Evolutionary conservation across 2,329 filamentous ascomycete species (phyloP).

Genomic region (Periconia digitata): DNA sequence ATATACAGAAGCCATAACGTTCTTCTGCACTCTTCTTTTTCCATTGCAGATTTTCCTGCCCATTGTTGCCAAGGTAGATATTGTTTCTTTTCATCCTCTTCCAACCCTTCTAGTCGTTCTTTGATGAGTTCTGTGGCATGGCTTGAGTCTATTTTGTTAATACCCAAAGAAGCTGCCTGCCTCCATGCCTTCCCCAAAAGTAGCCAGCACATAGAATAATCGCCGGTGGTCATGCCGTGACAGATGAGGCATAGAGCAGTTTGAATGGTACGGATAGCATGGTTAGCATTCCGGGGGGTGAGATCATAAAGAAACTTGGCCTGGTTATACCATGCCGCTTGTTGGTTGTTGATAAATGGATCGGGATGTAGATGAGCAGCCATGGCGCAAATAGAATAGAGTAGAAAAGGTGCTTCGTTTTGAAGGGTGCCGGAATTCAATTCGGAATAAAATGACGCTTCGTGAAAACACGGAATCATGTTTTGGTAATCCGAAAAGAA

Average conservation of each 20-base stretch:
- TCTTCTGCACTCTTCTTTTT: slow-evolving; percentile 32
- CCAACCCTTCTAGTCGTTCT: not conserved
- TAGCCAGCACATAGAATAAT: slow-evolving; percentile 33
- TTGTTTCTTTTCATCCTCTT: not conserved
- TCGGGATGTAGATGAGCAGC: slow-evolving; percentile 26
- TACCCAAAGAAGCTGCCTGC: slow-evolving; percentile 27
- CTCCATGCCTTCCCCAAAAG: slow-evolving; percentile 38
- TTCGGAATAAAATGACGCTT: slow-evolving; percentile 15
- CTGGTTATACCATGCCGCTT: slow-evolving; percentile 30
- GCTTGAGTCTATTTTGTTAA: slow-evolving; percentile 31
- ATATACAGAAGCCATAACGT: slow-evolving; percentile 36
- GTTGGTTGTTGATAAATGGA: slow-evolving; percentile 15
- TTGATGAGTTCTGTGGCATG: slow-evolving; percentile 2
- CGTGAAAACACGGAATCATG: slow-evolving; percentile 33
- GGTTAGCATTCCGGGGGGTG: slow-evolving; percentile 18
- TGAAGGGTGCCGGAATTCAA: slow-evolving; percentile 18
- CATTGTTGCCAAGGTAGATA: slow-evolving; percentile 4
- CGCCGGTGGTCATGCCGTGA: slow-evolving; percentile 25
- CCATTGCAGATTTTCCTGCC: slow-evolving; percentile 10
- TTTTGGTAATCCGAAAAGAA: slow-evolving; percentile 29
- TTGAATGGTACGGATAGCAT: slow-evolving; percentile 28
- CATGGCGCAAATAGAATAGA: slow-evolving; percentile 32
- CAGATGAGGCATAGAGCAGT: slow-evolving; percentile 25
- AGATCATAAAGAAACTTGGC: slow-evolving; percentile 32
- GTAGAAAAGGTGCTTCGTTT: slow-evolving; percentile 20